Base-by-base conservation (phyloP, 805 yeast genomes). In the Alloascoidea hylecoeti region DNA sequence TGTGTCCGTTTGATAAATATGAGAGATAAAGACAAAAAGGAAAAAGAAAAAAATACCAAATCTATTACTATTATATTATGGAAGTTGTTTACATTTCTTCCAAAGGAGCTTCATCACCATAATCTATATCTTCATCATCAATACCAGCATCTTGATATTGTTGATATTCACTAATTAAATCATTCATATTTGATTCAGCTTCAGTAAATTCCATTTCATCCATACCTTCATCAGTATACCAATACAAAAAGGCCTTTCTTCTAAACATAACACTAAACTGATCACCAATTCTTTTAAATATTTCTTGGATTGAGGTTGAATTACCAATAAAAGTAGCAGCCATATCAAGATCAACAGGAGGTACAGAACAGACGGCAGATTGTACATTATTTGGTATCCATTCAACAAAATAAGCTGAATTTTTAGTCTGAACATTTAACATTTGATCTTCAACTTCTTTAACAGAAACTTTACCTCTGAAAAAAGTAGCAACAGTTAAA, bases 381-480 rank as follows among this genome's bases (percentile, higher is more conserved):
- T 86, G 95, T 47, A 86, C 94, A 55, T 86, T 86, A 61, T 83
- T 83, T 51, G 96, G 95, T 62, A 86, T 86, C 95, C 95, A 86
- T 60, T 85, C 95, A 39, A 86, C 96, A 52, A 86, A 86, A 58
- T 80, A 77, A 42, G 78, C 74, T 16, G 85, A 68, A 61, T 84
- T 80, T 62, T 80, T 78, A 44, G 78, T 73, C 64, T 84, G 92
- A 44, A 82, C 82, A 57, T 75, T 75, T 58, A 66, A 73, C 86
- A 85, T 83, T 60, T 84, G 94, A 57, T 86, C 96, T 60, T 86
- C 96, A 44, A 86, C 95, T 64, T 86, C 96, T 61, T 83, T 84
- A 40, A 82, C 82, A 15, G 94, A 80, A 37, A 82, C 95, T 50
- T 83, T 80, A 63, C 96, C 96, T 61, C 96, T 75, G 68, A 84